phyloP scores from a whole-genome alignment of 441 rosid species.

The Populus hybrid region DNA sequence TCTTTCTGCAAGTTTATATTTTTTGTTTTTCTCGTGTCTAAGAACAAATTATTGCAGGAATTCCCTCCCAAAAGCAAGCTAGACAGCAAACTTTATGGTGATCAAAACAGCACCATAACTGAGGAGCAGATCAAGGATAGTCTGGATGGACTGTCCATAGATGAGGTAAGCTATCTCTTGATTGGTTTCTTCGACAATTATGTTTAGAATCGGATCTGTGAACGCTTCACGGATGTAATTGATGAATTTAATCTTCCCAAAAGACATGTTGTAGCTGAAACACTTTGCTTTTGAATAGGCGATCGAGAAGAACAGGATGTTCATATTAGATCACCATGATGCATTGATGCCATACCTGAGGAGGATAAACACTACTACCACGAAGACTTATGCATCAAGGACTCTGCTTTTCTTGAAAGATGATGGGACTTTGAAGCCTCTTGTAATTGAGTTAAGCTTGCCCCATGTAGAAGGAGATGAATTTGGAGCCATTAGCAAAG shows the following conservation, averaged over 20 bases:
- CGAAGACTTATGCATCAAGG: slow-evolving; percentile 52
- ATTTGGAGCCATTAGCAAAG: slow-evolving; percentile 57
- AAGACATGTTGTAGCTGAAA: background rate
- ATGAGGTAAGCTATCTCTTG: background rate
- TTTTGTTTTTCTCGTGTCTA: background rate
- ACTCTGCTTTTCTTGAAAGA: slow-evolving; percentile 54
- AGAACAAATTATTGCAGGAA: slow-evolving; percentile 35
- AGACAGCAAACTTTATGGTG: slow-evolving; percentile 40
- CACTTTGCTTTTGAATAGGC: slow-evolving; percentile 33
- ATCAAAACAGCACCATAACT: slow-evolving; percentile 57
- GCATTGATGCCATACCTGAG: slow-evolving; percentile 48
- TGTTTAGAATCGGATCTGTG: background rate
- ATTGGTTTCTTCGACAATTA: background rate
- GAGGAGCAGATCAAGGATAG: slow-evolving; percentile 42
- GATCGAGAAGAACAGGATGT: slow-evolving; percentile 37
- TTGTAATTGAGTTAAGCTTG: slow-evolving; percentile 61
- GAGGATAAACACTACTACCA: slow-evolving; percentile 45
- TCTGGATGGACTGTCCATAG: slow-evolving; percentile 44
- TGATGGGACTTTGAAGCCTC: slow-evolving; percentile 57
- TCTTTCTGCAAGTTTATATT: background rate
- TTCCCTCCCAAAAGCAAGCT: slow-evolving; percentile 77
- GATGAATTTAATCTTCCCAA: too few relatives aligned
- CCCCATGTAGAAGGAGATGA: slow-evolving; percentile 55
- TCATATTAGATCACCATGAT: slow-evolving; percentile 70
- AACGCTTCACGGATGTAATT: too few relatives aligned